These are phyloP conservation scores for cucumber (Cucumis sativus) DNA, from an alignment of 306 rosid species.

Conservation along the genomic window DNA sequence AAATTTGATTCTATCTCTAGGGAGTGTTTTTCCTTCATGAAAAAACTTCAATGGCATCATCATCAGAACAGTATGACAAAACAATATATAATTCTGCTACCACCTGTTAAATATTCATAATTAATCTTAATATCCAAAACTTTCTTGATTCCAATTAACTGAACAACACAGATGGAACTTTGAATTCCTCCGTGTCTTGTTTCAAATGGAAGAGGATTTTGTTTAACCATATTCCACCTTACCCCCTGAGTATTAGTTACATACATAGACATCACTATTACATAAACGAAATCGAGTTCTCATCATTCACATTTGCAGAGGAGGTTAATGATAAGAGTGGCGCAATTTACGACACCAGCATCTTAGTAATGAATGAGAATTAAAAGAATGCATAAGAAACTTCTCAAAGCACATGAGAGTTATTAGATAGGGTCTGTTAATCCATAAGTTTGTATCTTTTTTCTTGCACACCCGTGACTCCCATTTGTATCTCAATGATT, in stretches of 20 bases:
- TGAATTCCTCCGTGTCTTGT: not conserved
- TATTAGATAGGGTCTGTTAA: constrained; percentile 13
- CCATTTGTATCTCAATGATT: constrained; percentile 97
- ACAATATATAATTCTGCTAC: not conserved
- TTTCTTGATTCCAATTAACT: not conserved
- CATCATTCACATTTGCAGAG: not conserved
- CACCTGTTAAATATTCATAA: not conserved
- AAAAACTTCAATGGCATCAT: no score
- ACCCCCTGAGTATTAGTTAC: not conserved
- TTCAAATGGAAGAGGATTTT: not conserved
- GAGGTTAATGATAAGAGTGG: not conserved
- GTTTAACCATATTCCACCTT: not conserved
- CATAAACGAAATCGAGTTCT: constrained; percentile 2
- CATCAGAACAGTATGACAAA: not conserved
- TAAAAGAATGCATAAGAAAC: constrained; percentile 19
- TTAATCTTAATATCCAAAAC: not conserved
- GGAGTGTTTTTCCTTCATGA: no score
- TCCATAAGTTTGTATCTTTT: constrained; percentile 96
- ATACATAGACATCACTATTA: not conserved
- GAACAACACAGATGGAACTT: not conserved
- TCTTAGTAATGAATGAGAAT: constrained; percentile 24
- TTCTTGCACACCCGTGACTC: constrained; percentile 94
- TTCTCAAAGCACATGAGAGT: not conserved
- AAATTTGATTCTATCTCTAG: no score
- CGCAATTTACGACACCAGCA: constrained; percentile 7